Evolutionary conservation across 2,329 filamentous ascomycete species (phyloP).

Genomic region (Colletotrichum incanum): DNA sequence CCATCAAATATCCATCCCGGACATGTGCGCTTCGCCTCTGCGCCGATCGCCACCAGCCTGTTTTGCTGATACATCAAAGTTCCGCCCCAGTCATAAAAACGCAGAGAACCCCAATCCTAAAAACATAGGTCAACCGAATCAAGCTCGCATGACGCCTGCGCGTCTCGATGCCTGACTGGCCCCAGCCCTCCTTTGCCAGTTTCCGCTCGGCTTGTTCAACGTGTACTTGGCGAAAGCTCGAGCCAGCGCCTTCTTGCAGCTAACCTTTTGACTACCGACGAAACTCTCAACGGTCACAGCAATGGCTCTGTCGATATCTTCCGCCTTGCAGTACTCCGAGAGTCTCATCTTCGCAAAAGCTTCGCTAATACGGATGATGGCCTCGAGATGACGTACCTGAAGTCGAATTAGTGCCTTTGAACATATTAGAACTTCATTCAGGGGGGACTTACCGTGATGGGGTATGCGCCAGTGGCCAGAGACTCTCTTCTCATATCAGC

Average conservation of each 20-base stretch:
- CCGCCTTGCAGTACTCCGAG: constrained; percentile 91
- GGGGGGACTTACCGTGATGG: constrained; percentile 86
- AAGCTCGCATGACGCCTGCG: constrained; percentile 36
- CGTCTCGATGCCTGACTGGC: constrained; percentile 44
- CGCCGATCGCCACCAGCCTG: constrained; percentile 39
- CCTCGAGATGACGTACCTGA: constrained; percentile 96
- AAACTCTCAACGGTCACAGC: constrained; percentile 97
- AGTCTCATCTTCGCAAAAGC: constrained; percentile 97
- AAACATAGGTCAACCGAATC: constrained; percentile 1
- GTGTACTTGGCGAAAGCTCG: constrained; percentile 97
- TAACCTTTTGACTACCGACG: constrained; percentile 95
- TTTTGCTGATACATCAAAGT: constrained; percentile 24
- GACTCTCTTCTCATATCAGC: constrained; percentile 96
- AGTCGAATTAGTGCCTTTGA: constrained; percentile 19
- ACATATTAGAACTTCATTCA: neutral
- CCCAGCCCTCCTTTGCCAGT: constrained; percentile 46
- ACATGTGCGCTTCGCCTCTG: constrained; percentile 40
- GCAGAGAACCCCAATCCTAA: constrained; percentile 18
- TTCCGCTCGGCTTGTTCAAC: constrained; percentile 62
- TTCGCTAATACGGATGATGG: constrained; percentile 95
- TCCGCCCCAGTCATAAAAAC: constrained; percentile 12
- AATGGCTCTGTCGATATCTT: constrained; percentile 97
- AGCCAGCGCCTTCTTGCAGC: constrained; percentile 95
- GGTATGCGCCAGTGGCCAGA: constrained; percentile 94
- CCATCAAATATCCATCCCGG: constrained; percentile 24